Conservation (phyloP, 495 filamentous ascomycete genomes). For the Neurospora africana region DNA sequence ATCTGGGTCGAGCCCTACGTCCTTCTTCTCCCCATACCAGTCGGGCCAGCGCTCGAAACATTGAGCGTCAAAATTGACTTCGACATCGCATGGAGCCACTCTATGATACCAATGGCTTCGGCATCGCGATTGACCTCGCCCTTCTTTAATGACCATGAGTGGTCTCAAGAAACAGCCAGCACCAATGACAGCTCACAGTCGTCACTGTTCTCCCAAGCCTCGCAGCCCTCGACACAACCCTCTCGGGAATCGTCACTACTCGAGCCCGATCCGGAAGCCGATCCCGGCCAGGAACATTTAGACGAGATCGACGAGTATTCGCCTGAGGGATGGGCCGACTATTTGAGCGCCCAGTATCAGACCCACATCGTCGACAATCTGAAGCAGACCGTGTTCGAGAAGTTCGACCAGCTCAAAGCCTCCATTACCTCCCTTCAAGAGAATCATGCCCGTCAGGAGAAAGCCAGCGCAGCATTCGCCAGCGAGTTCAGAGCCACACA, state of each 20-base stretch:
- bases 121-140: background rate
- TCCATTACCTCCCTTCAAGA: conserved; percentile 9
- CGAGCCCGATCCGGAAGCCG: background rate
- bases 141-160: background rate
- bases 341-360: conserved; percentile 17
- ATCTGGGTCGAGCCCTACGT: background rate
- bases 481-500: conserved; percentile 9
- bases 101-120: background rate
- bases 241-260: background rate
- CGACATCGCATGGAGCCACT: background rate
- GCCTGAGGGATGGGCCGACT: conserved; percentile 12
- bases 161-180: background rate
- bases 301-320: background rate
- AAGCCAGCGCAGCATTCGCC: conserved; percentile 3
- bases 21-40: background rate
- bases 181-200: background rate
- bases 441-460: conserved; percentile 6
- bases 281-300: background rate
- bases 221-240: background rate
- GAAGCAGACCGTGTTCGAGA: conserved; percentile 9
- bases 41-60: background rate
- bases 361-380: conserved; percentile 10
- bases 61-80: background rate
- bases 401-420: conserved; percentile 4
- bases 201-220: background rate